Evolutionary conservation across 2,329 filamentous ascomycete species (phyloP).

Genomic region (Alternaria ventricosa): DNA sequence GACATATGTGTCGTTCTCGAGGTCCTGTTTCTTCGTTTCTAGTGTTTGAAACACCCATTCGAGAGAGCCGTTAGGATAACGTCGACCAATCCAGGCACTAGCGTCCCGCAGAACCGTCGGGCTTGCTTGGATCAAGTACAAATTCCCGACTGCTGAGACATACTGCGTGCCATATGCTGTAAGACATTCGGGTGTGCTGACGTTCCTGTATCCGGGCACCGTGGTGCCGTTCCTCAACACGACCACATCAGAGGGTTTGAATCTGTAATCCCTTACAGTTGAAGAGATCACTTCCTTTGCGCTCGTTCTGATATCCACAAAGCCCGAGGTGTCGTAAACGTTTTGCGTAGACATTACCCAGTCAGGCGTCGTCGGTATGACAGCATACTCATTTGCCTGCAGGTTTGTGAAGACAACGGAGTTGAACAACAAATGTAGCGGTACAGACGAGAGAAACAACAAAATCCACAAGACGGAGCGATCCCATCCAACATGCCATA

Average conservation of each 20-base stretch:
- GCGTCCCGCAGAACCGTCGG: slow-evolving; percentile 12
- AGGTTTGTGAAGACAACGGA: slow-evolving; percentile 23
- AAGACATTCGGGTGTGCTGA: slow-evolving; percentile 13
- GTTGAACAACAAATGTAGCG: slow-evolving; percentile 29
- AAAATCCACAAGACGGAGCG: slow-evolving; percentile 11
- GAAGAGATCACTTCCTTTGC: neutral
- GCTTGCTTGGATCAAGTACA: slow-evolving; percentile 16
- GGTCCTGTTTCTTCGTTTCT: neutral
- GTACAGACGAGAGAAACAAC: slow-evolving; percentile 17
- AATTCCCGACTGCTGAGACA: slow-evolving; percentile 15
- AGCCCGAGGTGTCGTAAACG: slow-evolving; percentile 13
- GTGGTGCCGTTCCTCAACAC: neutral
- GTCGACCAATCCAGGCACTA: neutral
- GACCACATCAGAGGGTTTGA: neutral
- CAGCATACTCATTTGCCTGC: slow-evolving; percentile 24
- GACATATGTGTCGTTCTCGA: neutral
- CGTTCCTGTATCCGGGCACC: slow-evolving; percentile 1
- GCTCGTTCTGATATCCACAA: neutral
- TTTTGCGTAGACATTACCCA: slow-evolving; percentile 12
- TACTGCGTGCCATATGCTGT: slow-evolving; percentile 15
- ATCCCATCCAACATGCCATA: neutral
- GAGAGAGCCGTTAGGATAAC: neutral
- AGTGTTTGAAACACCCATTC: neutral
- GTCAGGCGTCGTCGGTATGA: slow-evolving; percentile 12
- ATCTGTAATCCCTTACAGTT: neutral